phyloP scores from a whole-genome alignment of 768 basidiomycete genomes.

The Tricholoma bakamatsutake region DNA sequence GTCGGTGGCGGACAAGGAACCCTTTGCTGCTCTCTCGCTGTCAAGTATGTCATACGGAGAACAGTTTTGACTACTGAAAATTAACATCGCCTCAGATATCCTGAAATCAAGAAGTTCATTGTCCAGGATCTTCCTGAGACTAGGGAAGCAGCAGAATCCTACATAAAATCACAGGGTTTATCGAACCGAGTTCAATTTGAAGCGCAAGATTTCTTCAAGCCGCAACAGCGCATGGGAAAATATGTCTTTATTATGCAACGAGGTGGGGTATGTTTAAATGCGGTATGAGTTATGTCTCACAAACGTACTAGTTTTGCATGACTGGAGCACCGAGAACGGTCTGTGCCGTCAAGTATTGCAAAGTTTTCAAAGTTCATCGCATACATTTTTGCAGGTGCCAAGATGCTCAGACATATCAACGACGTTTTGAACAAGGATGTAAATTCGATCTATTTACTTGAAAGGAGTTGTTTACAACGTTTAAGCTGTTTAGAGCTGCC shows the following conservation, averaged over 20 bases:
- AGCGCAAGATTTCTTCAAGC: conserved; percentile 33
- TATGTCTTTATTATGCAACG: conserved; percentile 34
- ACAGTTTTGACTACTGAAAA: background rate
- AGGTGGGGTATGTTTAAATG: conserved; percentile 16
- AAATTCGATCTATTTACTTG: conserved; percentile 1
- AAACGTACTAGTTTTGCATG: conserved; percentile 26
- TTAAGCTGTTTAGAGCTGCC: conserved; percentile 22
- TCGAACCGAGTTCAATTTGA: conserved; percentile 29
- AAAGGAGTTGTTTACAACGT: background rate
- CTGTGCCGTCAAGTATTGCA: background rate
- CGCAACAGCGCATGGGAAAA: conserved; percentile 34
- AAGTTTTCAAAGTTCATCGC: background rate
- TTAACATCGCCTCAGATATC: conserved; percentile 21
- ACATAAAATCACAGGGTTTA: conserved; percentile 28
- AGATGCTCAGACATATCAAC: conserved; percentile 29
- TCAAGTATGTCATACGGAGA: conserved; percentile 19
- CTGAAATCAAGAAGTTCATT: conserved; percentile 31
- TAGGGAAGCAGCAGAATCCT: conserved; percentile 27
- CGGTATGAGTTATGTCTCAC: background rate
- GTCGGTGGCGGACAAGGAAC: conserved; percentile 37
- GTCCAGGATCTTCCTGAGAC: conserved; percentile 34
- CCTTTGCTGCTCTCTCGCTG: conserved; percentile 31
- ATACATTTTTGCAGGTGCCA: conserved; percentile 19
- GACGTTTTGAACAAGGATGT: conserved; percentile 31
- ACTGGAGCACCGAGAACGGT: conserved; percentile 32